Conservation (phyloP, 2,329 filamentous ascomycete species). For the Fusarium clavum region DNA sequence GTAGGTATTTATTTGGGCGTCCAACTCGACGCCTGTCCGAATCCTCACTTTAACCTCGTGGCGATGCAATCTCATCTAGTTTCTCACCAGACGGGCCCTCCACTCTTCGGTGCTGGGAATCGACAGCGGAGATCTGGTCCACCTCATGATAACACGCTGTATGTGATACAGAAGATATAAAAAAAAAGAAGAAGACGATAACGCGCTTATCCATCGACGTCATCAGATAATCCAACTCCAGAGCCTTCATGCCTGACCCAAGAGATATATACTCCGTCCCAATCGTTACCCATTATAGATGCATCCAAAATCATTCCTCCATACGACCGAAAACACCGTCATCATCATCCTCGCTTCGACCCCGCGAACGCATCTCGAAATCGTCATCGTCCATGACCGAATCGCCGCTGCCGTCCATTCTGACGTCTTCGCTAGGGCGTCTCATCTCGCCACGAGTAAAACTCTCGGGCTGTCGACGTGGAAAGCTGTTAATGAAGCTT, state of each 20-base stretch:
- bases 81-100: slow-evolving; percentile 55
- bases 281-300: slow-evolving; percentile 44
- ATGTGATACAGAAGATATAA: slow-evolving; percentile 65
- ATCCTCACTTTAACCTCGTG: slow-evolving; percentile 80
- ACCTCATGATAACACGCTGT: slow-evolving; percentile 57
- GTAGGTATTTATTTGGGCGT: slow-evolving; percentile 57
- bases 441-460: slow-evolving; percentile 71
- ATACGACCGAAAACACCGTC: slow-evolving; percentile 96
- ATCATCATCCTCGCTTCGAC: slow-evolving; percentile 87
- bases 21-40: slow-evolving; percentile 71
- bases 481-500: slow-evolving; percentile 73
- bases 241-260: slow-evolving; percentile 49
- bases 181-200: slow-evolving; percentile 56
- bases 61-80: slow-evolving; percentile 58
- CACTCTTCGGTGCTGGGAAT: slow-evolving; percentile 76
- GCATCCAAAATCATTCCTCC: slow-evolving; percentile 76
- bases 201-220: slow-evolving; percentile 50
- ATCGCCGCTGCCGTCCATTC: slow-evolving; percentile 74
- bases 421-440: slow-evolving; percentile 66
- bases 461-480: slow-evolving; percentile 71
- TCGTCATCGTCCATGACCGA: slow-evolving; percentile 76
- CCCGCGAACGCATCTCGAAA: slow-evolving; percentile 69
- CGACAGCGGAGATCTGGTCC: slow-evolving; percentile 71
- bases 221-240: slow-evolving; percentile 51
- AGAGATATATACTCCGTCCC: slow-evolving; percentile 45